Base-by-base conservation (phyloP, 2,329 filamentous ascomycete species). In the Epichloe bromicola region DNA sequence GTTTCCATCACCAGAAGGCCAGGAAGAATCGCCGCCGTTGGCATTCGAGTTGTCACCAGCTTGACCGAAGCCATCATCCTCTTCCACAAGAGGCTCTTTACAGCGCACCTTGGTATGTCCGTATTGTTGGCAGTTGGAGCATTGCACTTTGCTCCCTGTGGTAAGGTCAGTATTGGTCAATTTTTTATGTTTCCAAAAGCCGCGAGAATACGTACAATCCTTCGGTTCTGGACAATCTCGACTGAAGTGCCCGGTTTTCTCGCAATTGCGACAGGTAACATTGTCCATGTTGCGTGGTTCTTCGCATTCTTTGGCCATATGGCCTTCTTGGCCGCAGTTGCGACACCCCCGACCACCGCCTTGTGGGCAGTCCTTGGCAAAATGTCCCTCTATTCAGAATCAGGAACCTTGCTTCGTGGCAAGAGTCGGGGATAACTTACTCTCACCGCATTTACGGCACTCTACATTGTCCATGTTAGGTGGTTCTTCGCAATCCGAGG, bases 301-400 rank as follows among this genome's bases (percentile, higher is more conserved):
- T 30, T 72, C 64, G 53, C 78, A 80, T 4, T 79, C 74, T 17
- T 68, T 70, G 55, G 70, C 64, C 42, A 72, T 69, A 55, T 86
- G 82, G 5, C 80, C 82, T 49, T 80, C 76, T 40, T 76, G 64
- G 19, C 80, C 80, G 57, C 83, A 86, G 66, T 85, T 86, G 59
- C 73, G 72, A 62, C 78, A 81, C 30, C 64, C 70, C 61, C 73
- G 62, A 56, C 71, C 71, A 62, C 74, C 76, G 51, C 74, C 80
- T 62, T 80, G 70, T 30, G 83, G 80, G 60, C 82, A 86, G 59
- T 85, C 81, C 40, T 72, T 72, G 36, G 75, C 72, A 58, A 80
- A 80, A 58, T 86, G 82, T 3, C 82, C 82, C 51, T 66, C 74
- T 82, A 51, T 17, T 30, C 7, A 41, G 37, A 26, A 49, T 54